phyloP scores from a whole-genome alignment of 768 basidiomycete species.

The Boletellus emodensis region DNA sequence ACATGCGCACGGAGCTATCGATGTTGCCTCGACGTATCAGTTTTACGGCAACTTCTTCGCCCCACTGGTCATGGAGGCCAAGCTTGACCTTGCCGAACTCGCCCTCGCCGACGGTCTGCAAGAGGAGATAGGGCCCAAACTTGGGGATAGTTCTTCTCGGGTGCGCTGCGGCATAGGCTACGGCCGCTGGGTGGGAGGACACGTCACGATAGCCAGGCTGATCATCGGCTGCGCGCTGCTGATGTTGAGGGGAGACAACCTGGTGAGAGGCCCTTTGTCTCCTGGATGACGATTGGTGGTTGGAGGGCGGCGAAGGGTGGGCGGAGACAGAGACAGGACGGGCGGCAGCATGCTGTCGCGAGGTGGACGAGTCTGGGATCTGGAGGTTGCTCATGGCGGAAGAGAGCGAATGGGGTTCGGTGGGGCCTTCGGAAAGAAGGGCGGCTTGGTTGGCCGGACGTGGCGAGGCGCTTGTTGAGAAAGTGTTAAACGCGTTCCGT shows the following conservation, averaged over 20 bases:
- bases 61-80: slow-evolving; percentile 90
- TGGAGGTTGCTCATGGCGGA: slow-evolving; percentile 36
- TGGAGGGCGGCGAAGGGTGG: slow-evolving; percentile 45
- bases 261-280: slow-evolving; percentile 73
- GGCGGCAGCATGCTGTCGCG: slow-evolving; percentile 37
- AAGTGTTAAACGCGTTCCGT: too few species aligned
- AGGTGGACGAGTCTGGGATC: slow-evolving; percentile 46
- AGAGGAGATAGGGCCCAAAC: slow-evolving; percentile 92
- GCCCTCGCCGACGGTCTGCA: slow-evolving; percentile 96
- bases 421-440: too few species aligned
- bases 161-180: slow-evolving; percentile 78
- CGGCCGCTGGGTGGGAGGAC: slow-evolving; percentile 79
- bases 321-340: slow-evolving; percentile 61
- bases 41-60: slow-evolving; percentile 98
- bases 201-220: slow-evolving; percentile 61
- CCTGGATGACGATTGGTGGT: slow-evolving; percentile 40
- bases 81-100: slow-evolving; percentile 99
- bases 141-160: slow-evolving; percentile 84
- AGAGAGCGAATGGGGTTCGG: background rate
- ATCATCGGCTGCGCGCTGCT: slow-evolving; percentile 38
- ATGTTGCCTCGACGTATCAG: slow-evolving; percentile 91
- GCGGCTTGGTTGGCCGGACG: too few species aligned
- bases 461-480: too few species aligned
- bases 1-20: slow-evolving; percentile 80
- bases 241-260: slow-evolving; percentile 53